Base-by-base conservation (phyloP, 2,329 filamentous ascomycete species). In the Microdochium bolleyi region DNA sequence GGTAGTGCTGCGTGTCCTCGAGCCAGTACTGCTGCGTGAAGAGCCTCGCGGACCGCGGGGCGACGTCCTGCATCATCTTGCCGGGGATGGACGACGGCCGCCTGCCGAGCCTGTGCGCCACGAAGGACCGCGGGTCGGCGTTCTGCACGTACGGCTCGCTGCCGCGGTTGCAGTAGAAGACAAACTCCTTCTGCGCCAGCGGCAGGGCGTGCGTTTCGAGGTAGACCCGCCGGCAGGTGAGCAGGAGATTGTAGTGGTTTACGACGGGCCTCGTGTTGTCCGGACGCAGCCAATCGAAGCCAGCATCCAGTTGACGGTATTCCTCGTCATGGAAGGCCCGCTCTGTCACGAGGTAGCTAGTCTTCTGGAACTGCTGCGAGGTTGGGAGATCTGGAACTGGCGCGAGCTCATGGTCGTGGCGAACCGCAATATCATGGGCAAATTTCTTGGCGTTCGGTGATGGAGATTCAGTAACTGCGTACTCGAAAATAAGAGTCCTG, bases 171-270 rank as follows among this genome's bases (percentile, higher is more conserved):
- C 60, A 61, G 56, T 63, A 67, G 56, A 66, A 64, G 11, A 56
- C 56, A 46, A 65, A 61, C 48, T 64, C 62, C 8, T 60, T 60
- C 52, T 64, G 61, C 37, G 57, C 49, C 46, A 67, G 57, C 2
- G 65, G 67, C 9, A 68, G 53, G 2, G 53, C 52, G 38, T 62
- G 57, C 2, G 63, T 58, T 53, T 72, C 69, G 13, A 68, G 58
- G 55, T 67, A 71, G 19, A 63, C 57, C 19, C 63, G 61, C 46
- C 65, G 62, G 53, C 69, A 71, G 2, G 69, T 70, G 3, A 58
- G 58, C 9, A 71, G 55, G 7, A 71, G 54, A 5, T 54, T 56
- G 2, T 57, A 62, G 44, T 55, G 51, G 14, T 58, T 55, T 22
- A 54, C 58, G 37, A 58, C 57, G 1, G 58, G 61, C 3, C 57